Evolutionary conservation across 2,329 filamentous ascomycete genomes (phyloP), one percentile per base, ranked within the genome.

Genomic region (Monilinia laxa): DNA sequence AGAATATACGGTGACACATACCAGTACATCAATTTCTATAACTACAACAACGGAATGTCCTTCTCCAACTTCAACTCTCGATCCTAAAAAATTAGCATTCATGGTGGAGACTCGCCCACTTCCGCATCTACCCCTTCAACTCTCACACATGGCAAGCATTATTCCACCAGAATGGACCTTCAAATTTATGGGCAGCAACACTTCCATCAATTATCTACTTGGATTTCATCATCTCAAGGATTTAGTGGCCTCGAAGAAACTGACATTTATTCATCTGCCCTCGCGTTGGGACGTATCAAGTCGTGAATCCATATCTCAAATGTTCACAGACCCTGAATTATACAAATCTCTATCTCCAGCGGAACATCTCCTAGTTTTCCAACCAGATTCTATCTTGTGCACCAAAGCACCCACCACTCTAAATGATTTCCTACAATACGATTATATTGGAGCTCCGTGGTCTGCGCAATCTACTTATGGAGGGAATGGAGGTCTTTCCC

Each of bases 141-240:
- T 85, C 74, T 78, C 85, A 31, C 84, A 86, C 73, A 84, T 85
- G 76, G 85, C 85, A 70, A 78, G 81, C 4, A 82, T 85, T 25
- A 81, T 86, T 2, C 84, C 84, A 5, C 81, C 82, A 1, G 83
- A 85, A 76, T 86, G 84, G 84, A 81, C 80, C 40, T 84, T 85
- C 76, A 79, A 80, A 52, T 85, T 85, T 78, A 83, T 85, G 79
- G 83, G 84, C 2, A 66, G 51, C 58, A 63, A 63, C 11, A 72
- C 77, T 66, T 83, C 81, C 52, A 77, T 82, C 40, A 72, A 77
- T 49, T 82, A 65, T 62, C 79, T 78, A 69, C 75, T 85, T 49
- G 77, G 20, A 1, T 63, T 78, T 51, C 76, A 80, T 49, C 78
- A 79, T 42, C 76, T 80, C 31, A 79, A 82, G 66, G 77, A 79